Base-by-base conservation (phyloP, 1,284 basidiomycete species). In the Rhodotorula sp. region DNA sequence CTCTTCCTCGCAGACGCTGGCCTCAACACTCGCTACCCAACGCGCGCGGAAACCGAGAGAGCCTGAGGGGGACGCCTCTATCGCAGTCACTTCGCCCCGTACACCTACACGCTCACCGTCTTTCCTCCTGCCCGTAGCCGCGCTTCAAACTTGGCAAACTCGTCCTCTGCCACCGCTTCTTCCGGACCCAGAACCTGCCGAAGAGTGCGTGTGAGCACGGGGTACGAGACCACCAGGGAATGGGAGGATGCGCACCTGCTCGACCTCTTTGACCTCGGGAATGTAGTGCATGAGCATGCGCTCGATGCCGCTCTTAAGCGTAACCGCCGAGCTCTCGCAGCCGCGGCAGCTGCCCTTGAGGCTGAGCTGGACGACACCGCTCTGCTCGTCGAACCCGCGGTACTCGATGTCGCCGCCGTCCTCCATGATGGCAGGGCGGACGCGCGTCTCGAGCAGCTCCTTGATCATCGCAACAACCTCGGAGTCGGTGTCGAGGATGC, bases 381-480 rank as follows among this genome's bases (percentile, higher is more conserved):
- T 78, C 32, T 82, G 83, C 75, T 87, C 86, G 60, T 83, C 78
- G 75, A 86, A 85, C 17, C 85, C 85, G 62, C 81, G 81, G 76
- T 84, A 86, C 78, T 86, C 85, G 69, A 86, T 84, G 79, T 86
- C 85, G 4, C 92, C 92, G 0, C 93, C 92, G 72, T 95, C 93
- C 81, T 95, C 93, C 90, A 95, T 94, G 77, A 99, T 98, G 2
- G 95, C 92, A 2, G 97, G 96, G 64, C 97, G 84, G 25, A 99
- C 94, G 12, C 96, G 85, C 0, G 96, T 98, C 81, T 98, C 96
- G 68, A 99, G 84, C 61, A 99, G 81, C 83, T 99, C 96, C 83
- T 99, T 99, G 80, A 99, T 95, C 96, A 99, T 99, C 22, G 93
- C 97, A 6, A 99, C 93, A 1, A 93, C 91, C 81, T 99, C 96